Evolutionary conservation across 148 eudicot genomes (phyloP).

Genomic region (Persicaria maculosa): DNA sequence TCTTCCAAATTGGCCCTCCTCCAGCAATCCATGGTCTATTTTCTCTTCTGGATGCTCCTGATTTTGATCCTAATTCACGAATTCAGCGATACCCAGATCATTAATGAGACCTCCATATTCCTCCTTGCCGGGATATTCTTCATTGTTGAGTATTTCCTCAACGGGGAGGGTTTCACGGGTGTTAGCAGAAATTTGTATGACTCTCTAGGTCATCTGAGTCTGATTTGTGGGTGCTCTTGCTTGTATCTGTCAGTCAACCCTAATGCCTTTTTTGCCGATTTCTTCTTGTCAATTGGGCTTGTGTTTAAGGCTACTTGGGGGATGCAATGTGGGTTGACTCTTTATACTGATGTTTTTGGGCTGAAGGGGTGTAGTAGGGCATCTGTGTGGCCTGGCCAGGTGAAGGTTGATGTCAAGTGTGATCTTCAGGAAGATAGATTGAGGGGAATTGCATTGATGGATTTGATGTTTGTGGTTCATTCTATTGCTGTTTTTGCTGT

Average conservation of each 20-base stretch:
- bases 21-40: slow-evolving; percentile 45
- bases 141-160: slow-evolving; percentile 40
- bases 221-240: slow-evolving; percentile 62
- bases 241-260: slow-evolving; percentile 54
- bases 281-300: slow-evolving; percentile 50
- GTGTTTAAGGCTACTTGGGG: slow-evolving; percentile 76
- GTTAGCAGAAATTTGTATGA: slow-evolving; percentile 39
- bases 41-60: slow-evolving; percentile 62
- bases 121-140: slow-evolving; percentile 46
- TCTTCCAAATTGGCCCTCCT: slow-evolving; percentile 42
- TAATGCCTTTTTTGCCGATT: slow-evolving; percentile 59
- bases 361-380: slow-evolving; percentile 55
- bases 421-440: slow-evolving; percentile 62
- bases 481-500: slow-evolving; percentile 35
- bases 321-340: slow-evolving; percentile 63
- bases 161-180: slow-evolving; percentile 43
- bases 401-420: slow-evolving; percentile 61
- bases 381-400: slow-evolving; percentile 23
- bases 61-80: slow-evolving; percentile 42
- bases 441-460: slow-evolving; percentile 65
- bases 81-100: slow-evolving; percentile 20
- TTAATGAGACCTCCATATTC: slow-evolving; percentile 46
- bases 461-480: slow-evolving; percentile 64
- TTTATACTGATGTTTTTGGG: slow-evolving; percentile 53
- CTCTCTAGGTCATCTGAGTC: slow-evolving; percentile 41